Conservation (phyloP, 2,329 filamentous ascomycete species). For the Rugonectria rugulosa region DNA sequence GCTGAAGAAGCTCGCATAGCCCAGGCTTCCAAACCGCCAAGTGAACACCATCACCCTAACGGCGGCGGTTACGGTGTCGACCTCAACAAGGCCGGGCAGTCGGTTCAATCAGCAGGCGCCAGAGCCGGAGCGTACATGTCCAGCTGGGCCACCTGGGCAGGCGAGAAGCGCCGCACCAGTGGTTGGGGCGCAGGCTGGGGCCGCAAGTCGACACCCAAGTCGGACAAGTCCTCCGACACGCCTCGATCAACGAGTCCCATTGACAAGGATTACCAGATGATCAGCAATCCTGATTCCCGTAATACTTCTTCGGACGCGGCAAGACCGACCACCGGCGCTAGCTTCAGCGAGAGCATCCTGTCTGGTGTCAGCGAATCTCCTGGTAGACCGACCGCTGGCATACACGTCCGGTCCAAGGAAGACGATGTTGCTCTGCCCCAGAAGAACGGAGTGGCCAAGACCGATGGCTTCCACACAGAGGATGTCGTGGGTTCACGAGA, state of each 20-base stretch:
- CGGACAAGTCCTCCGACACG: slow-evolving; percentile 43
- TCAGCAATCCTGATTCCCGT: slow-evolving; percentile 42
- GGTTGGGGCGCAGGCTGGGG: slow-evolving; percentile 54
- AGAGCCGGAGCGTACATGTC: slow-evolving; percentile 71
- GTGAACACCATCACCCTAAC: slow-evolving; percentile 26
- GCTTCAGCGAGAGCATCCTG: slow-evolving; percentile 55
- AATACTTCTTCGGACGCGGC: slow-evolving; percentile 37
- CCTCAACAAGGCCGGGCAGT: slow-evolving; percentile 53
- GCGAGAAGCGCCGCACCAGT: slow-evolving; percentile 74
- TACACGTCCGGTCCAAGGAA: slow-evolving; percentile 11
- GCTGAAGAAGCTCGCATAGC: slow-evolving; percentile 47
- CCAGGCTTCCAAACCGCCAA: slow-evolving; percentile 22
- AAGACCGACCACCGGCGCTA: slow-evolving; percentile 50
- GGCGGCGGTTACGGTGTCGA: slow-evolving; percentile 30
- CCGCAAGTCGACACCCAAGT: slow-evolving; percentile 42
- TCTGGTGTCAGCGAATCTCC: slow-evolving; percentile 46
- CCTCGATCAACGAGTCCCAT: slow-evolving; percentile 48
- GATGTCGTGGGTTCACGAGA: slow-evolving; percentile 34
- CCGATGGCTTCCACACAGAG: slow-evolving; percentile 40
- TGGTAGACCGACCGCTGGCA: slow-evolving; percentile 32
- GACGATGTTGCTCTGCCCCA: slow-evolving; percentile 20
- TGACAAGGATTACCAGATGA: slow-evolving; percentile 47
- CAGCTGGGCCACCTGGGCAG: slow-evolving; percentile 74
- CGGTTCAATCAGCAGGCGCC: slow-evolving; percentile 57
- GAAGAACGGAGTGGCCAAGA: slow-evolving; percentile 24